Conservation (phyloP, 2,329 filamentous ascomycete genomes). For the Nakataea oryzae region DNA sequence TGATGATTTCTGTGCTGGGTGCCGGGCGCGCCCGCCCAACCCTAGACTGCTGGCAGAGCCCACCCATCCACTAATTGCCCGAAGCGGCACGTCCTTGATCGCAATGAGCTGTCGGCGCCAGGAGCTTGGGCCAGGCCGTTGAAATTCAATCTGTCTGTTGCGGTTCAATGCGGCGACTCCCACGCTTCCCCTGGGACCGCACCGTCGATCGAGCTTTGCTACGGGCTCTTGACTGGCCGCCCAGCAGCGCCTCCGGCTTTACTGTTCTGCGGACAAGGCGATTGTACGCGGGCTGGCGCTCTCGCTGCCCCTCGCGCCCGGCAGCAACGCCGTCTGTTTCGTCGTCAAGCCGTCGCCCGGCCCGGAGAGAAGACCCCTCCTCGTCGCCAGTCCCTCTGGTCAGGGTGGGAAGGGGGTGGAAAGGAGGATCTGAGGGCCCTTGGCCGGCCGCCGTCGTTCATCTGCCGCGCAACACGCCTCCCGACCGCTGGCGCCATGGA, state of each 20-base stretch:
- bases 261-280: neutral
- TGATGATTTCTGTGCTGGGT: too few species aligned
- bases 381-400: neutral
- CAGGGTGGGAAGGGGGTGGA: neutral
- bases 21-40: too few species aligned
- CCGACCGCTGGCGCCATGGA: constrained; percentile 26
- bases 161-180: neutral
- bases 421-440: neutral
- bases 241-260: neutral
- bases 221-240: neutral
- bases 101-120: neutral
- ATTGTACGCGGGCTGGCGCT: neutral
- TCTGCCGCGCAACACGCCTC: constrained; percentile 53
- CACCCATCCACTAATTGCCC: too few species aligned
- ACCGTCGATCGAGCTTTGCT: neutral
- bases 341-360: neutral
- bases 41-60: too few species aligned
- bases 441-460: constrained; percentile 2
- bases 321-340: neutral
- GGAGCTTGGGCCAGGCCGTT: constrained; percentile 15
- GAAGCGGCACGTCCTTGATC: neutral
- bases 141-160: constrained; percentile 8
- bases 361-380: neutral
- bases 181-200: neutral
- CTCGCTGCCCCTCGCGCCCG: too few species aligned